Evolutionary conservation across 129 eudicot genomes (phyloP).

Genomic region (Dittrichia graveolens): DNA sequence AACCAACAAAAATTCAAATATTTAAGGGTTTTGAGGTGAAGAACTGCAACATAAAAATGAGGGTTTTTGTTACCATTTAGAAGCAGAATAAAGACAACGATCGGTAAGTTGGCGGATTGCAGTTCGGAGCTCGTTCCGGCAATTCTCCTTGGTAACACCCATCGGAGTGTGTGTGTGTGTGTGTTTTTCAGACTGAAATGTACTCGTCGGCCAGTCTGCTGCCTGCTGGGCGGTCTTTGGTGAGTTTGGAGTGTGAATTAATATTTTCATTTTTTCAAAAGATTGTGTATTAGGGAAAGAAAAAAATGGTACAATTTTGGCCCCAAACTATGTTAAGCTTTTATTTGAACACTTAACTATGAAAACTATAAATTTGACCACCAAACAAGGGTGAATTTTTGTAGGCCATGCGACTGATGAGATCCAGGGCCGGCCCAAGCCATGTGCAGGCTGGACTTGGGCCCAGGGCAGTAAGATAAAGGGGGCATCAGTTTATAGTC

Average conservation of each 20-base stretch:
- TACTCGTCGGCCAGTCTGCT: slow-evolving; percentile 3
- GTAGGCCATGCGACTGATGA: too few relatives aligned
- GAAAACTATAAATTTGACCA: neutral
- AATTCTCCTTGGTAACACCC: slow-evolving; percentile 68
- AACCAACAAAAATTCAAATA: neutral
- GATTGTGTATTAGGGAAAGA: neutral
- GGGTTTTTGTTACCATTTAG: slow-evolving; percentile 69
- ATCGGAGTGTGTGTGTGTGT: slow-evolving; percentile 35
- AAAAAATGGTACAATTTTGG: neutral
- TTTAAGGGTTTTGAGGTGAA: slow-evolving; percentile 8
- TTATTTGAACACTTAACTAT: neutral
- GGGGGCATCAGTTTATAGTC: too few relatives aligned
- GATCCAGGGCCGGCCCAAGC: too few relatives aligned
- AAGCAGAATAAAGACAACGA: slow-evolving; percentile 88
- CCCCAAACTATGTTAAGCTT: neutral
- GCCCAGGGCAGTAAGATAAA: too few relatives aligned
- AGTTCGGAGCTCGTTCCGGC: slow-evolving; percentile 87
- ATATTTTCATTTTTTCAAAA: neutral
- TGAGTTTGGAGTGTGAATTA: neutral
- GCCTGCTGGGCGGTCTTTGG: slow-evolving; percentile 16
- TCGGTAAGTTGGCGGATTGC: slow-evolving; percentile 89
- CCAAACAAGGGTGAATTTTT: too few relatives aligned
- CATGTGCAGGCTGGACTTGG: too few relatives aligned
- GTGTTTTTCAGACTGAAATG: slow-evolving; percentile 1
- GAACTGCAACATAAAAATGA: neutral